Evolutionary conservation across 495 filamentous ascomycete genomes (phyloP), one percentile per base, ranked within the genome.

Genomic region (Aspergillus taichungensis): DNA sequence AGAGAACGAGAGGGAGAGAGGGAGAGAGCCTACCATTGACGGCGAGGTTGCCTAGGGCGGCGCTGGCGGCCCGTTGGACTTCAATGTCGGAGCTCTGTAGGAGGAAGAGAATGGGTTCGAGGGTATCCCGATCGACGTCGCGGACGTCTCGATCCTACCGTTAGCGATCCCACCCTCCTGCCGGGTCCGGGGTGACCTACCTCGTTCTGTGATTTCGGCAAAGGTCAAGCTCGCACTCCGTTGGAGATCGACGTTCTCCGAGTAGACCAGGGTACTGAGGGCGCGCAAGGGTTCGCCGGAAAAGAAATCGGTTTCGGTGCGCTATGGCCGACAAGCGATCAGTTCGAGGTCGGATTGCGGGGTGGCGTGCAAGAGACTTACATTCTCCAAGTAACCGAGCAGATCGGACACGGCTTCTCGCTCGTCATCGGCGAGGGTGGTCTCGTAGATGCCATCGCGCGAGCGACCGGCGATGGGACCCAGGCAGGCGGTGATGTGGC

Each of bases 211-310:
- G 59, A 99, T 97, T 62, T 99, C 92, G 27, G 92, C 92, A 71
- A 99, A 99, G 2, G 92, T 99, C 66, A 99, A 78, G 64, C 89
- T 95, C 10, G 92, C 92, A 66, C 94, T 97, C 48, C 92, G 79
- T 66, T 99, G 92, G 37, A 99, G 78, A 55, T 99, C 94, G 60
- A 99, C 88, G 72, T 99, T 99, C 57, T 97, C 89, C 34, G 94
- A 97, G 61, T 94, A 97, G 30, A 99, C 92, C 3, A 99, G 75
- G 5, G 89, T 97, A 69, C 85, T 95, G 36, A 99, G 70, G 33
- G 92, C 91, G 62, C 83, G 84, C 48, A 99, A 80, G n/a, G 92
- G 92, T 57, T 95, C 88, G 64, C 92, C 92, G 18, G 85, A 81
- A 69, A 99, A 99, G 78, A 99, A 99, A 62, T 98, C 90, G 53